Conservation (phyloP, 75 land plant genomes). For the Gnetum montanum region DNA sequence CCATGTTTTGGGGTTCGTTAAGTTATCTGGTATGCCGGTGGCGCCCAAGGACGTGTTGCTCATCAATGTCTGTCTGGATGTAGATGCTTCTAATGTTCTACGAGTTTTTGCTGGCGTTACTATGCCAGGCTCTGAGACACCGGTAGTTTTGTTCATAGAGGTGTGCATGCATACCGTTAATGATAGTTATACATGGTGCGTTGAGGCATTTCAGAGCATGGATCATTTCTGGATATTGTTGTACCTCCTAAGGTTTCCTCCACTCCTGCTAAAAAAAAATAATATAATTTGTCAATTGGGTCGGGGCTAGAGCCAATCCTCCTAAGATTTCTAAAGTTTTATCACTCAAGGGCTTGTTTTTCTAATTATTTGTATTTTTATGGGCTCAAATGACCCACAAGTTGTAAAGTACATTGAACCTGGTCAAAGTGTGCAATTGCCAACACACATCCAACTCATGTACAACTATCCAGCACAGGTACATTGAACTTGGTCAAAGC, state of each 20-base stretch:
- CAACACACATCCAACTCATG: no score
- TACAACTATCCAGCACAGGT: no score
- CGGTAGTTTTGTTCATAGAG: constrained; percentile 32
- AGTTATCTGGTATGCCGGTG: constrained; percentile 45
- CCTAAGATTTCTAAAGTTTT: no score
- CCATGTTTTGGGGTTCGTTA: constrained; percentile 60
- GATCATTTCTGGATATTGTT: constrained; percentile 32
- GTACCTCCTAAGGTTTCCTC: constrained; percentile 14
- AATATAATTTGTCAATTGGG: no score
- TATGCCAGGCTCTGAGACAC: constrained; percentile 10
- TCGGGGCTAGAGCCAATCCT: no score
- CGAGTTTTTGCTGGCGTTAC: constrained; percentile 48
- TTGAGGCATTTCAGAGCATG: constrained; percentile 44
- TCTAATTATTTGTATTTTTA: no score
- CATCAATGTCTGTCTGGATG: constrained; percentile 60
- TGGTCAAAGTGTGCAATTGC: no score
- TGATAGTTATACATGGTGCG: constrained; percentile 72
- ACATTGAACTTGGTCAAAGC: no score
- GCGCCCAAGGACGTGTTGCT: constrained; percentile 39
- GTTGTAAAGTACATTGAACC: no score
- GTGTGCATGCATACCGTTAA: constrained; percentile 72
- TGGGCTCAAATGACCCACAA: no score
- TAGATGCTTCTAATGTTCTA: constrained; percentile 54
- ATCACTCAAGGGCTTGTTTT: no score
- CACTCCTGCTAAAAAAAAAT: no score